Percentiles rank a stretch among this genome's conserved stretches.
These are phyloP conservation scores for Aureobasidium mangrovei DNA, from an alignment of 2,329 filamentous ascomycete genomes.

Conservation along the genomic window DNA sequence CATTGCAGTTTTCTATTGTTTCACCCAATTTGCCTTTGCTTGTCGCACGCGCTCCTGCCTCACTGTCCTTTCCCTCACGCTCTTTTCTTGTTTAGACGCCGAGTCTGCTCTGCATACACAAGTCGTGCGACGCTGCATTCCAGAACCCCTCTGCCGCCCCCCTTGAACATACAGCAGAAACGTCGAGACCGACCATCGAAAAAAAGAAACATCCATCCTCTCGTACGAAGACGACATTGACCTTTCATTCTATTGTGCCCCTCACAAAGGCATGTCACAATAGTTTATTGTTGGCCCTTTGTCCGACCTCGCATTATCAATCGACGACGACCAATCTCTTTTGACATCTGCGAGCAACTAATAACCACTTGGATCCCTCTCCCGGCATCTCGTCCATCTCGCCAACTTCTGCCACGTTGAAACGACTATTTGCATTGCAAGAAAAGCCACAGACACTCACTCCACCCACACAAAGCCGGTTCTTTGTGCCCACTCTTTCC, in stretches of 20 bases:
- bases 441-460: conserved; percentile 4
- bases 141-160: conserved; percentile 3
- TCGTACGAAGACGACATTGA: neutral
- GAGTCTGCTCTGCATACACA: neutral
- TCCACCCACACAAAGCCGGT: conserved; percentile 11
- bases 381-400: neutral
- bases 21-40: neutral
- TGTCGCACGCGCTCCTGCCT: neutral
- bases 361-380: neutral
- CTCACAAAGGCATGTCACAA: conserved; percentile 10
- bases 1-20: conserved; percentile 10
- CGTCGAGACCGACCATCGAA: neutral
- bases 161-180: conserved; percentile 3
- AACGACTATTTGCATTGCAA: neutral
- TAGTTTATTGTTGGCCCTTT: conserved; percentile 10
- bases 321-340: conserved; percentile 4
- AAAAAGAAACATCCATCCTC: neutral
- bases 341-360: conserved; percentile 8
- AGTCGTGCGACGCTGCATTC: neutral
- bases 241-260: neutral
- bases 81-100: neutral
- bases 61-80: neutral
- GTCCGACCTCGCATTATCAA: conserved; percentile 7
- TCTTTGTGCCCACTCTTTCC: conserved; percentile 16
- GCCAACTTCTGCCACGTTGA: neutral